Percentiles rank a stretch among this genome's conserved stretches.
phyloP scores from a whole-genome alignment of 208 protist genomes.

The Acanthamoeba healyi region DNA sequence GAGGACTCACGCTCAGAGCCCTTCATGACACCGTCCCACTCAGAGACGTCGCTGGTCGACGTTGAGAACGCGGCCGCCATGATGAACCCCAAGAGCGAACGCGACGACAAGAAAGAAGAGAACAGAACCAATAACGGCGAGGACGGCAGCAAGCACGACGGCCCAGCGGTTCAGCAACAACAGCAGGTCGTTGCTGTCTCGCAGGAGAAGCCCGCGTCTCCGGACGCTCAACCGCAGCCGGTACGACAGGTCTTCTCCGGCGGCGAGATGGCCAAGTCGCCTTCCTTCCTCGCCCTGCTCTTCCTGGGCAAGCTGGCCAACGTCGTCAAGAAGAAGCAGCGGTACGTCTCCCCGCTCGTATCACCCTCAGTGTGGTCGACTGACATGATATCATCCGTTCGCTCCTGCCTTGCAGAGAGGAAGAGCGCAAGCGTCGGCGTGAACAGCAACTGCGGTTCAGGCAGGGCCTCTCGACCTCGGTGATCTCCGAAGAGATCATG shows the following conservation, averaged over 20 bases:
- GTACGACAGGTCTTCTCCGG: conserved; percentile 15
- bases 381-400: not conserved
- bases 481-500: conserved; percentile 61
- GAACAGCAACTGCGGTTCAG: conserved; percentile 47
- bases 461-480: not conserved
- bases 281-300: conserved; percentile 68
- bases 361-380: not conserved
- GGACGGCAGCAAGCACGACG: not conserved
- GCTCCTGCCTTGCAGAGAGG: not conserved
- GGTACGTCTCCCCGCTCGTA: not conserved
- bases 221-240: not conserved
- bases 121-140: not conserved
- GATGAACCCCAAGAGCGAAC: not conserved
- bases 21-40: conserved; percentile 54
- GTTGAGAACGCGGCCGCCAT: not conserved
- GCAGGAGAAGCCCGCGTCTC: not conserved
- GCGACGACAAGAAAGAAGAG: not conserved
- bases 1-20: conserved; percentile 63
- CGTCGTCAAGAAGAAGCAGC: conserved; percentile 21
- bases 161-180: not conserved
- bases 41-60: conserved; percentile 35
- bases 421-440: conserved; percentile 11
- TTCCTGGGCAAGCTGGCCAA: conserved; percentile 60
- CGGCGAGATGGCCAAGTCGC: conserved; percentile 66
- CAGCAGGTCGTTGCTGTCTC: not conserved